Evolutionary conservation across 1,284 basidiomycete genomes (phyloP), one percentile per base, ranked within the genome.

Genomic region (Cryptococcus sp.): DNA sequence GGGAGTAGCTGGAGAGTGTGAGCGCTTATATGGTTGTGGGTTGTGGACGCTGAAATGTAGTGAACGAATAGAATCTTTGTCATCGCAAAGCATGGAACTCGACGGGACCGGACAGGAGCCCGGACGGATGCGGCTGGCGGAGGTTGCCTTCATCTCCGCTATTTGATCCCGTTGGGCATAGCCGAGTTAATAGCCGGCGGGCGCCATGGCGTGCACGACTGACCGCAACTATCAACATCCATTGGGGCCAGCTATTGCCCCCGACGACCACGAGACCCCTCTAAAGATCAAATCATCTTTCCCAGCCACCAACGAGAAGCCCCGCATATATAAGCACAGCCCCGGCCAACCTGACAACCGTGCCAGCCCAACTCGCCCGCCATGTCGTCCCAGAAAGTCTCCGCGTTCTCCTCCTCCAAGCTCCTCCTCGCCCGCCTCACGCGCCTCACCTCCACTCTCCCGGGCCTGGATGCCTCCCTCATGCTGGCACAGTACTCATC

Each of bases 401-500:
- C 46, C 21, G 38, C 53, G 18, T 54, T 36, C 40, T 50, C 38
- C 20, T 36, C 53, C 43, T 50, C 57, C 15, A 52, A 18, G 18
- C 39, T 43, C 33, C 52, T 64, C 49, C 56, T 76, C 52, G 48
- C 61, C 23, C 67, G 66, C 4, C 57, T 73, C 38, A 55, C 68
- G n/a, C 57, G 57, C 39, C 61, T 70, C 39, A 68, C 67, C 13
- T 62, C 64, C 24, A 71, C 69, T 13, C 62, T 67, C 15, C 61
- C 65, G 16, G 76, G 76, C 9, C 68, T 77, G 44, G 75, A 76
- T 56, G 70, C 69, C 24, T 62, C 69, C 7, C 63, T 78, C 46
- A 75, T 74, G 74, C 52, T 73, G 33, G 61, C 70, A 8, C 72
- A 73, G 50, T 78, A 77, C 56, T 66, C 72, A 0, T 65, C 70